Base-by-base conservation (phyloP, 306 rosid genomes). In the Dalbergia oliveri region DNA sequence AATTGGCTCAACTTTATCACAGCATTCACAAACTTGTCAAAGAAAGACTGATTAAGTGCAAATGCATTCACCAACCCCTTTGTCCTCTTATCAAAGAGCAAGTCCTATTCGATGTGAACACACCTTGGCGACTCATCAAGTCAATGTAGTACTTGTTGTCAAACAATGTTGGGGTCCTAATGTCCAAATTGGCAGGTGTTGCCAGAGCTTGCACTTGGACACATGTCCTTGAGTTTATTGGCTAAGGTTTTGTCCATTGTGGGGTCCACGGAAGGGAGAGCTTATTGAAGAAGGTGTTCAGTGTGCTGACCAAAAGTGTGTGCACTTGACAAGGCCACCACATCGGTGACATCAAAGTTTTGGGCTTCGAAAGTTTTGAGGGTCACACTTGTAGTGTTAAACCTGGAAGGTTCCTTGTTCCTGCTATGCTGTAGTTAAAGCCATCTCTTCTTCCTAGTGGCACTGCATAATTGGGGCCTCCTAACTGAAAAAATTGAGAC, bases 401-500 rank as follows among this genome's bases (percentile, higher is more conserved):
- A 0, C 0, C 0, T 2, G 97, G 93, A 3, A 89, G 91, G n/a
- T 84, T 81, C 0, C 11, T 69, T 45, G 75, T 85, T 6, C 59
- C 5, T 26, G 1, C 10, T 9, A 81, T 84, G 14, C 85, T 92
- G 15, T 84, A 87, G 10, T 10, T 70, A 7, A 69, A 60, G 0
- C 90, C 91, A 33, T 91, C 97, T 4, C 79, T 74, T 77, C 97
- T 89, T 81, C 97, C 97, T 26, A 89, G 21, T 15, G 97, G 93
- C 6, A 89, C 82, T 3, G 58, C 65, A 43, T 72, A 91, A 26
- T 86, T 66, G 0, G 92, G 92, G 4, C 96, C 94, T 73, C 92
- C 92, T 1, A 89, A 21, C 92, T 88, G 60, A 13, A 3, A 11
- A 34, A 26, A 49, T 0, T 31, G 8, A 8, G 21, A 16, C 18